Evolutionary conservation across 345 rosid species (phyloP).

Genomic region (Dovyalis caffra): DNA sequence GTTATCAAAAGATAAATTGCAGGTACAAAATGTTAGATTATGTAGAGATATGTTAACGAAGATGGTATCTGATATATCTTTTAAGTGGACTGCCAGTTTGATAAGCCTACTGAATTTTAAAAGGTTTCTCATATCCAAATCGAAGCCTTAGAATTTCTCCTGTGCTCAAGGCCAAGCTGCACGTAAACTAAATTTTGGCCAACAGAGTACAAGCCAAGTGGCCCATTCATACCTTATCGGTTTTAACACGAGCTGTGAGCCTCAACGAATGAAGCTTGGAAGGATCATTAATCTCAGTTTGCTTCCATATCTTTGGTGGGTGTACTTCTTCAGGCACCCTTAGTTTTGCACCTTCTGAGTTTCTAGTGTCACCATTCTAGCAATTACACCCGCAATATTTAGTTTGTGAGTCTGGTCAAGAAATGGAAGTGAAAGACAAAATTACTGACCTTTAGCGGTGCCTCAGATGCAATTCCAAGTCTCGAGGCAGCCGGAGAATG

Average conservation of each 20-base stretch:
- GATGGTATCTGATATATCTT: not conserved
- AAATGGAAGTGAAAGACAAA: not conserved
- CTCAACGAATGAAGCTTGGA: constrained; percentile 30
- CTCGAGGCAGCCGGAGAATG: constrained; percentile 15
- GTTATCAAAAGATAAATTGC: not conserved
- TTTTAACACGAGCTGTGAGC: constrained; percentile 23
- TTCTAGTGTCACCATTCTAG: constrained; percentile 36
- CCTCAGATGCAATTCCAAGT: constrained; percentile 15
- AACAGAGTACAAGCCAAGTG: not conserved
- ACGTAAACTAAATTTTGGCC: not conserved
- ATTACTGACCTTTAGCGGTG: not conserved
- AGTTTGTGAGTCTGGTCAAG: not conserved
- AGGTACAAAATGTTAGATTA: not conserved
- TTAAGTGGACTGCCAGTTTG: not conserved
- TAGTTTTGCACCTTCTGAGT: constrained; percentile 22
- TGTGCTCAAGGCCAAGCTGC: not conserved
- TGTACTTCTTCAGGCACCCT: constrained; percentile 26
- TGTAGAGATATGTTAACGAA: not conserved
- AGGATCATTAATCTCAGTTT: constrained; percentile 34
- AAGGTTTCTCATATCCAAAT: not conserved
- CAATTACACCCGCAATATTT: constrained; percentile 5
- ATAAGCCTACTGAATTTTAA: not conserved
- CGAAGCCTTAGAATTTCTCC: not conserved
- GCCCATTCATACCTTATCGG: constrained; percentile 30
- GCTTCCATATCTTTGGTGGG: constrained; percentile 22